A percentile compares a stretch with the other conserved stretches of the same genome.
These are phyloP conservation scores for Echinosophora koreensis DNA, from an alignment of 306 rosid species.

Conservation along the genomic window DNA sequence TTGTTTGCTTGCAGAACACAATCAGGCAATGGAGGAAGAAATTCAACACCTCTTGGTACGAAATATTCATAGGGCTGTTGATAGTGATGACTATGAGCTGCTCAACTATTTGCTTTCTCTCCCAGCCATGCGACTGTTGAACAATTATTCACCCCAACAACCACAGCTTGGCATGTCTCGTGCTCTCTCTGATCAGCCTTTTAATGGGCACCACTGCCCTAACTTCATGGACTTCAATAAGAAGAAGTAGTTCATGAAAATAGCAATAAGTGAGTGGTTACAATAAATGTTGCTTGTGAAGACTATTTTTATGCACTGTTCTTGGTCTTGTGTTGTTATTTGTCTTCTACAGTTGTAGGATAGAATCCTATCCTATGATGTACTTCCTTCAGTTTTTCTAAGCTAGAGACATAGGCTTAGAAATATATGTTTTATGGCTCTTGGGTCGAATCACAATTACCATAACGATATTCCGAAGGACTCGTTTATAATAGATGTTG, in stretches of 20 bases:
- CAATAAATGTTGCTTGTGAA: conserved; percentile 45
- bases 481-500: conserved; percentile 37
- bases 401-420: conserved; percentile 38
- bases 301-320: conserved; percentile 40
- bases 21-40: conserved; percentile 82
- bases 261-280: conserved; percentile 41
- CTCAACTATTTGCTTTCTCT: not conserved
- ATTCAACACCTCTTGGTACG: conserved; percentile 83
- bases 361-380: not conserved
- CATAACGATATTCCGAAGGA: conserved; percentile 36
- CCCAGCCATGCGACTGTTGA: too few species aligned
- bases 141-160: not conserved
- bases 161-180: conserved; percentile 63
- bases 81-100: too few species aligned
- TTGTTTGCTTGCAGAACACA: conserved; percentile 64
- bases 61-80: conserved; percentile 29
- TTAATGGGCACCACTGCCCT: conserved; percentile 56
- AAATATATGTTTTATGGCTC: conserved; percentile 22
- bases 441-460: conserved; percentile 38
- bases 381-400: conserved; percentile 38
- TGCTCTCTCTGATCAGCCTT: conserved; percentile 53
- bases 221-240: conserved; percentile 67
- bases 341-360: conserved; percentile 36
- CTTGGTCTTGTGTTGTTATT: conserved; percentile 34
- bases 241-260: conserved; percentile 47